These are phyloP conservation scores for Zygoascus bituminiphila DNA, from an alignment of 805 yeast species.

Conservation along the genomic window DNA sequence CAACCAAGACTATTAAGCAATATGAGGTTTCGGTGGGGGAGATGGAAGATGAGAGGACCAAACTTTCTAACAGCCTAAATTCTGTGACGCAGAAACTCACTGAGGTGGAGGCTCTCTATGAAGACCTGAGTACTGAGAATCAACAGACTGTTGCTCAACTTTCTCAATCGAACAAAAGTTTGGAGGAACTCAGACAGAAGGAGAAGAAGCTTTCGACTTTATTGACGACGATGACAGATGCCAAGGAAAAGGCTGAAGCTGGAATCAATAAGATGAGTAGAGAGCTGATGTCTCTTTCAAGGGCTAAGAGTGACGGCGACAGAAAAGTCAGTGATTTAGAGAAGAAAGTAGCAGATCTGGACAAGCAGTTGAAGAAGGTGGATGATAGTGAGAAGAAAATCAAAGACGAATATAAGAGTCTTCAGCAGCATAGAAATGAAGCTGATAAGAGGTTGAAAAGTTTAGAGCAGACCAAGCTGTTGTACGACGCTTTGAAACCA, in stretches of 20 bases:
- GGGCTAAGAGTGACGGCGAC: slow-evolving; percentile 47
- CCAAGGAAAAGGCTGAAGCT: slow-evolving; percentile 62
- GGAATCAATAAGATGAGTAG: slow-evolving; percentile 88
- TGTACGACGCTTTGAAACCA: slow-evolving; percentile 8
- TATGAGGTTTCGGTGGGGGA: slow-evolving; percentile 15
- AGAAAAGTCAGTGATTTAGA: slow-evolving; percentile 26
- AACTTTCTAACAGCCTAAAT: slow-evolving; percentile 3
- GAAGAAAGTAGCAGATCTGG: slow-evolving; percentile 20
- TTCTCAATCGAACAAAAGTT: slow-evolving; percentile 29
- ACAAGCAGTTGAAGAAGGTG: slow-evolving; percentile 15
- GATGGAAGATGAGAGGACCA: slow-evolving; percentile 8
- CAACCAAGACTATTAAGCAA: slow-evolving; percentile 30
- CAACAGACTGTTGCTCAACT: slow-evolving; percentile 21
- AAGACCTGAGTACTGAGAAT: slow-evolving; percentile 18
- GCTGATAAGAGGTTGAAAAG: background rate
- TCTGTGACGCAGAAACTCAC: slow-evolving; percentile 19
- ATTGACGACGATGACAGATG: slow-evolving; percentile 30
- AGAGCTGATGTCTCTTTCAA: slow-evolving; percentile 61
- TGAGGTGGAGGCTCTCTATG: slow-evolving; percentile 6
- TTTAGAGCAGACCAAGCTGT: slow-evolving; percentile 2
- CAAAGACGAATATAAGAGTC: slow-evolving; percentile 22
- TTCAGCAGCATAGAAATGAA: slow-evolving; percentile 13
- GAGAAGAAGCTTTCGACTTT: slow-evolving; percentile 29
- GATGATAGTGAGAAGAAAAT: slow-evolving; percentile 9
- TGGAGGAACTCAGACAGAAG: slow-evolving; percentile 26